A percentile compares a stretch with the other conserved stretches of the same genome.
Evolutionary conservation across 2,329 filamentous ascomycete species (phyloP).

Genomic region (Colletotrichum sidae): DNA sequence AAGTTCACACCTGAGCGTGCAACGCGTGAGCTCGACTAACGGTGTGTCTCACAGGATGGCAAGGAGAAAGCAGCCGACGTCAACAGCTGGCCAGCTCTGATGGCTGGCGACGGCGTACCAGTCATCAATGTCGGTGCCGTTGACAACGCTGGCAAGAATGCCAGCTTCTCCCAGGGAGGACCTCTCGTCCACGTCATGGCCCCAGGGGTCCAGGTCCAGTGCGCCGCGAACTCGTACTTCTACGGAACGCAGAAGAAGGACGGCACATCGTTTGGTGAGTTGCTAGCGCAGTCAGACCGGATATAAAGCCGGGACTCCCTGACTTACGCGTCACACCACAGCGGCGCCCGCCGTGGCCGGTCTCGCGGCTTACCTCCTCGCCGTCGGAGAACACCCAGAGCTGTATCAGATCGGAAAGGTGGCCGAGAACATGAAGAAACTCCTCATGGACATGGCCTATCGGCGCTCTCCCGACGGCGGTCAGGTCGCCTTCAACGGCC

Average conservation of each 20-base stretch:
- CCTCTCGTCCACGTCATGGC: slow-evolving; percentile 17
- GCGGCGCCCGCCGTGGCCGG: slow-evolving; percentile 5
- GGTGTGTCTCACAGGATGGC: neutral
- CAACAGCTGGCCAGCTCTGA: neutral
- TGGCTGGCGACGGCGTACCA: neutral
- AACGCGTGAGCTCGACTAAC: too few relatives aligned
- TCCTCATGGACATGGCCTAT: slow-evolving; percentile 15
- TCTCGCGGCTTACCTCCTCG: slow-evolving; percentile 11
- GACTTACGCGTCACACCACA: neutral
- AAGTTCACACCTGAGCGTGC: too few relatives aligned
- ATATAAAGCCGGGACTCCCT: too few relatives aligned
- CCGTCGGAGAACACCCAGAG: neutral
- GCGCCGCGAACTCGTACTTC: slow-evolving; percentile 7
- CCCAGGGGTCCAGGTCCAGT: neutral
- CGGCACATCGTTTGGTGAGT: slow-evolving; percentile 8
- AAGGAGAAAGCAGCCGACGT: neutral
- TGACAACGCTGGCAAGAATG: slow-evolving; percentile 13
- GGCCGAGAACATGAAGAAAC: slow-evolving; percentile 7
- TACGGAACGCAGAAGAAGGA: neutral
- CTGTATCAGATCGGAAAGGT: slow-evolving; percentile 4
- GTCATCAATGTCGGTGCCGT: slow-evolving; percentile 13
- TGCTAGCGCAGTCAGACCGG: too few relatives aligned
- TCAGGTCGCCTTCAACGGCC: slow-evolving; percentile 5
- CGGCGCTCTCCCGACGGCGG: slow-evolving; percentile 1
- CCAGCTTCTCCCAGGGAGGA: slow-evolving; percentile 7